phyloP scores from a whole-genome alignment of 306 rosid genomes.

The Prunus campanulata region DNA sequence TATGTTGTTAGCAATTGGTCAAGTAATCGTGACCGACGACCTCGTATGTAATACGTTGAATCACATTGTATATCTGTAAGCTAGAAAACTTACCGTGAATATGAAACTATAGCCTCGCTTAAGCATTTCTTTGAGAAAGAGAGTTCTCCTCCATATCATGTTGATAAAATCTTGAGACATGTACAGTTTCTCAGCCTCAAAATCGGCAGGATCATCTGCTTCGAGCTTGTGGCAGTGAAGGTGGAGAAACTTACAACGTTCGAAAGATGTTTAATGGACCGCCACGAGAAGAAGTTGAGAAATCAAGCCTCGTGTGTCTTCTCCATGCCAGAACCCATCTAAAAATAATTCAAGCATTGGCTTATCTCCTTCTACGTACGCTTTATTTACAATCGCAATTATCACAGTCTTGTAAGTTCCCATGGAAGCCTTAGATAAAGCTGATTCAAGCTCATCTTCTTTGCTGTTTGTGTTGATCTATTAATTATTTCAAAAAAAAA shows the following conservation, averaged over 20 bases:
- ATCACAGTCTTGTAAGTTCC: slow-evolving; percentile 10
- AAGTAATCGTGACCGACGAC: too few species aligned
- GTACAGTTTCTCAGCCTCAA: slow-evolving; percentile 21
- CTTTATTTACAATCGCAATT: slow-evolving; percentile 28
- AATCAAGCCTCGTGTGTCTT: slow-evolving; percentile 23
- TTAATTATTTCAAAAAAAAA: not conserved
- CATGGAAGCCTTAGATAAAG: slow-evolving; percentile 22
- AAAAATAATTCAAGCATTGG: slow-evolving; percentile 33
- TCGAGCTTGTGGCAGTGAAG: slow-evolving; percentile 32
- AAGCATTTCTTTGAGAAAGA: slow-evolving; percentile 27
- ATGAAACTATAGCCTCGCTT: slow-evolving; percentile 29
- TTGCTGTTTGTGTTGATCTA: not conserved
- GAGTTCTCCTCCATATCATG: slow-evolving; percentile 30
- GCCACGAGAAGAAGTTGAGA: slow-evolving; percentile 28
- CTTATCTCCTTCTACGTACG: slow-evolving; percentile 29
- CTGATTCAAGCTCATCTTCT: slow-evolving; percentile 17
- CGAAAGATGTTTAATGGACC: slow-evolving; percentile 24
- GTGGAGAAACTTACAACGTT: slow-evolving; percentile 24
- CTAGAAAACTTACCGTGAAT: slow-evolving; percentile 22
- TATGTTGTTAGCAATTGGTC: too few species aligned
- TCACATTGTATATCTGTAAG: too few species aligned
- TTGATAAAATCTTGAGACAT: slow-evolving; percentile 30
- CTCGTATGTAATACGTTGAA: too few species aligned
- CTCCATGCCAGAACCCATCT: slow-evolving; percentile 32
- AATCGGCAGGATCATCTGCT: slow-evolving; percentile 7